These are phyloP conservation scores for Solanum hybrid DNA, from an alignment of 305 asterid genomes.

Conservation along the genomic window DNA sequence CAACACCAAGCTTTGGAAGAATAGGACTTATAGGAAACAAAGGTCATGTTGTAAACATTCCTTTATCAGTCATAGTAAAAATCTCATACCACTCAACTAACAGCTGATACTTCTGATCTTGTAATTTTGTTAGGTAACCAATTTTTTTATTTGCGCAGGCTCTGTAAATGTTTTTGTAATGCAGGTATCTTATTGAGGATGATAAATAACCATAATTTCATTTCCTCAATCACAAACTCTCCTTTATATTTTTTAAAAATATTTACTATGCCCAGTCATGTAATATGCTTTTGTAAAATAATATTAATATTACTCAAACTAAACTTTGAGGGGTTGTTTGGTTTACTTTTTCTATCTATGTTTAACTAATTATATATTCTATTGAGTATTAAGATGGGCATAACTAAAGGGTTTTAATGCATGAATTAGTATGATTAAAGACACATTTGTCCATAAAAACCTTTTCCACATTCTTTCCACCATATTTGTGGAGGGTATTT, in stretches of 20 bases:
- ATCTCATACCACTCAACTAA: conserved; percentile 42
- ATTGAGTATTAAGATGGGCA: not conserved
- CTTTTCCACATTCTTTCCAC: not conserved
- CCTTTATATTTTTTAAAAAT: not conserved
- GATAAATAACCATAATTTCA: not conserved
- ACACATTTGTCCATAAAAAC: not conserved
- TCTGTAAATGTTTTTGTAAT: conserved; percentile 11
- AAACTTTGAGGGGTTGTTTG: no score
- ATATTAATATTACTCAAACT: not conserved
- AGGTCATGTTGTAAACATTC: conserved; percentile 70
- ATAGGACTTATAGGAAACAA: conserved; percentile 59
- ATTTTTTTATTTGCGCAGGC: not conserved
- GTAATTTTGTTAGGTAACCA: not conserved
- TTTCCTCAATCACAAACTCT: not conserved
- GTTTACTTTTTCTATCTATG: no score
- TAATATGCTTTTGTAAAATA: not conserved
- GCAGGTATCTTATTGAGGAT: conserved; percentile 26
- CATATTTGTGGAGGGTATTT: not conserved
- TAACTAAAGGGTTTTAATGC: not conserved
- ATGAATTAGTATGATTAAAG: not conserved
- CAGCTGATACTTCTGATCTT: conserved; percentile 17
- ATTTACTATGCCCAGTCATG: not conserved
- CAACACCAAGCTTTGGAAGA: conserved; percentile 73
- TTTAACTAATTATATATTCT: no score
- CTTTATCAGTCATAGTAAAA: conserved; percentile 63